A percentile compares a stretch with the other conserved stretches of the same genome.
Evolutionary conservation across 768 basidiomycete genomes (phyloP).

Genomic region (Tricholomella constricta): DNA sequence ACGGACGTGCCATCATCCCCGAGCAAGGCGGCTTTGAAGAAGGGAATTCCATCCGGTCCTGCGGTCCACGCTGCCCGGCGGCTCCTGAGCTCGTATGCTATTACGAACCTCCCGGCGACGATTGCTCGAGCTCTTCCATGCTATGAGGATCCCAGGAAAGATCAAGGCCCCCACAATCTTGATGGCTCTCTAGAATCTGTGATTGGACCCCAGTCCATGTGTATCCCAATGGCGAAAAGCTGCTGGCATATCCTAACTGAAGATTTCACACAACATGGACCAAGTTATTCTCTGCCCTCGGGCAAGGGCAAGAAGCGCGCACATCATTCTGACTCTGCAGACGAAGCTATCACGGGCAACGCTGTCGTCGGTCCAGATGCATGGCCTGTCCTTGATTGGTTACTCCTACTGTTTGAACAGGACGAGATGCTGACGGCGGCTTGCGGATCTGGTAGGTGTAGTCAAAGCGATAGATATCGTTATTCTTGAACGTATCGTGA

Average conservation of each 20-base stretch:
- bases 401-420: constrained; percentile 66
- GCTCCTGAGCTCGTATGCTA: constrained; percentile 54
- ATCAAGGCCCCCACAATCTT: constrained; percentile 13
- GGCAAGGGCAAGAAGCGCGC: constrained; percentile 38
- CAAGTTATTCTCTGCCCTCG: constrained; percentile 29
- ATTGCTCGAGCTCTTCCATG: constrained; percentile 58
- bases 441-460: constrained; percentile 42
- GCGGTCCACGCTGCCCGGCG: constrained; percentile 55
- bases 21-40: constrained; percentile 46
- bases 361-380: constrained; percentile 58
- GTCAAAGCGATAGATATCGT: too few species aligned
- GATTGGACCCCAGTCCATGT: constrained; percentile 55
- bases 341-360: constrained; percentile 18
- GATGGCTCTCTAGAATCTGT: constrained; percentile 54
- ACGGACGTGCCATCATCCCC: constrained; percentile 43
- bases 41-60: constrained; percentile 40
- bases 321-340: constrained; percentile 12
- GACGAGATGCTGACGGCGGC: constrained; percentile 48
- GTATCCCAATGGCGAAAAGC: constrained; percentile 53
- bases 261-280: constrained; percentile 47
- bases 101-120: constrained; percentile 56
- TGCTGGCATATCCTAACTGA: constrained; percentile 65
- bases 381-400: constrained; percentile 74
- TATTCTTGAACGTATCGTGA: too few species aligned
- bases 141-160: constrained; percentile 35